Base-by-base conservation (phyloP, 2,329 filamentous ascomycete genomes). In the Ilyonectria mors-panacis region DNA sequence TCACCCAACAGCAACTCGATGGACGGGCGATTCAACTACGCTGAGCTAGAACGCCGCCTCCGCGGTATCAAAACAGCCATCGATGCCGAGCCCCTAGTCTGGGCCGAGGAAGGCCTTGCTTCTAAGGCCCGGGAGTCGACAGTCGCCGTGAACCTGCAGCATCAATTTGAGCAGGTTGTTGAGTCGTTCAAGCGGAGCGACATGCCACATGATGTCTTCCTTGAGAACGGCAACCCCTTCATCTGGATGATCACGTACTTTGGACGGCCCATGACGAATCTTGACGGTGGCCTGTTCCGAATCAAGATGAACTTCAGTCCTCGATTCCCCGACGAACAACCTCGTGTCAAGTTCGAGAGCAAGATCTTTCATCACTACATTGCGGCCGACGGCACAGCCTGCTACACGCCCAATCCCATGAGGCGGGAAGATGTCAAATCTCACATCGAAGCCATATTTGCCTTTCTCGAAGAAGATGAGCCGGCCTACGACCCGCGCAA, bases 401-500 rank as follows among this genome's bases (percentile, higher is more conserved):
- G 95, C 81, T 98, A 98, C 80, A 91, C 90, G 60, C 90, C 91
- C 0, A 87, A 87, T 21, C 77, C 82, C 0, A 80, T 78, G 64
- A 89, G 88, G 54, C 82, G 85, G 6, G 94, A 97, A 68, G 94
- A 97, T 74, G 89, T 95, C 74, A 89, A 88, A 67, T 90, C 91
- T 3, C 95, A 98, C 73, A 91, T 99, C 48, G 92, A 97, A 62
- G 93, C 92, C 5, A 92, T 98, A 63, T 89, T 98, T 69, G 86
- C 88, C 7, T 88, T 92, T 1, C 85, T 98, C n/a, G 94, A 98
- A 77, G 95, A 98, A 63, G 94, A 97, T 67, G 87, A 90, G 2
- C 94, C 95, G 0, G 91, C 93, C 0, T 98, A 97, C 77, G 96
- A 99, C 77, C 96, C 96, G 1, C 88, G 95, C 51, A 95, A 93